A percentile compares a stretch with the other conserved stretches of the same genome.
Evolutionary conservation across 2,329 filamentous ascomycete genomes (phyloP).

Genomic region (Berkeleyomyces basicola): DNA sequence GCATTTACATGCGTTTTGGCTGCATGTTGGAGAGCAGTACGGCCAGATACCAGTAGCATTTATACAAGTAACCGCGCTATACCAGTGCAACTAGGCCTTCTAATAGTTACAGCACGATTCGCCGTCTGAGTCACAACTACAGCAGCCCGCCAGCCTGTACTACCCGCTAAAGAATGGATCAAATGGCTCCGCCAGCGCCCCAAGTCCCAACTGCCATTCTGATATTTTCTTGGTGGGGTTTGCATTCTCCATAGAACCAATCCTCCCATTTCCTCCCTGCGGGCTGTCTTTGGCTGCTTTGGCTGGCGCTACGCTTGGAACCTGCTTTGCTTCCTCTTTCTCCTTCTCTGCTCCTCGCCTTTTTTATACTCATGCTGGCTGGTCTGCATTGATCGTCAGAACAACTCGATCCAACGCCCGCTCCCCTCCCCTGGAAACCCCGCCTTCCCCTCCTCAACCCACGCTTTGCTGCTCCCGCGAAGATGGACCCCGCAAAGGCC

Average conservation of each 20-base stretch:
- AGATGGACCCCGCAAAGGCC: constrained; percentile 33
- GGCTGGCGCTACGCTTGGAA: neutral
- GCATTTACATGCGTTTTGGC: neutral
- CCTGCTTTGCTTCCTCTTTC: neutral
- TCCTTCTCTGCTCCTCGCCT: neutral
- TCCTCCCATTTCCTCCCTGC: neutral
- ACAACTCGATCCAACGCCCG: neutral
- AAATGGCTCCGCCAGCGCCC: neutral
- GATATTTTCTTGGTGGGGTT: constrained; percentile 5
- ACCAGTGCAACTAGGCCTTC: no score
- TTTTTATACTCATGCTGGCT: neutral
- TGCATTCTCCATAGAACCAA: neutral
- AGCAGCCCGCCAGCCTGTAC: neutral
- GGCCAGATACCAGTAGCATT: no score
- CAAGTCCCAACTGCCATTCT: neutral
- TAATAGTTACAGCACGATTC: neutral
- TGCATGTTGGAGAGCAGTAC: no score
- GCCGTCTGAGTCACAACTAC: neutral
- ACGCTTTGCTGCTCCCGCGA: neutral
- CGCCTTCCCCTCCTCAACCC: neutral
- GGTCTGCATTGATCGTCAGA: neutral
- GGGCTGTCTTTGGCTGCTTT: neutral
- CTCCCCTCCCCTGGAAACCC: neutral
- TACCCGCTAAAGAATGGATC: neutral
- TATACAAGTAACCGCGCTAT: no score